These are phyloP conservation scores for Nitzschia putrida DNA, from an alignment of 108 stramenopile genomes.

Conservation along the genomic window DNA sequence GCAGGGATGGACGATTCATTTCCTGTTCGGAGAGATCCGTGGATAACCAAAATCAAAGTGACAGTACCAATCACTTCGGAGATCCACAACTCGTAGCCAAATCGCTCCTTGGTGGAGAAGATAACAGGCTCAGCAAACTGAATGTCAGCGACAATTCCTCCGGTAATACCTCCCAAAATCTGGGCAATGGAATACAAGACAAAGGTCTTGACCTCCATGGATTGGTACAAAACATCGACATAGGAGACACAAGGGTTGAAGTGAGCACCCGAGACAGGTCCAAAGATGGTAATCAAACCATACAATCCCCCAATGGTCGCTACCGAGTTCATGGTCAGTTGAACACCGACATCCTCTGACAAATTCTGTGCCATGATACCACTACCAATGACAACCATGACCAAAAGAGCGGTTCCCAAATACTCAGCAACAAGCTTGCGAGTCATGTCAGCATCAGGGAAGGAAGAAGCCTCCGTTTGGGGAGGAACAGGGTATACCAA, in stretches of 20 bases:
- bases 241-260: slow-evolving; percentile 39
- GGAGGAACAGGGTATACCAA: slow-evolving; percentile 3
- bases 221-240: slow-evolving; percentile 29
- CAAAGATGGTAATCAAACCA: slow-evolving; percentile 37
- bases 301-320: slow-evolving; percentile 38
- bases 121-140: slow-evolving; percentile 3
- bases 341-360: slow-evolving; percentile 31
- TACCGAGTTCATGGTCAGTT: slow-evolving; percentile 33
- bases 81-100: slow-evolving; percentile 22
- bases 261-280: slow-evolving; percentile 41
- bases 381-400: slow-evolving; percentile 33
- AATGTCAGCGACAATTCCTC: slow-evolving; percentile 16
- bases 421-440: slow-evolving; percentile 30
- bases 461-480: slow-evolving; percentile 9
- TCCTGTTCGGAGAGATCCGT: slow-evolving; percentile 37
- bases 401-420: slow-evolving; percentile 33
- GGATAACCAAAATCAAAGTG: slow-evolving; percentile 32
- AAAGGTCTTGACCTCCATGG: slow-evolving; percentile 10
- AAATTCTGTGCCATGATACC: slow-evolving; percentile 32
- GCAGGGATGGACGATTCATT: slow-evolving; percentile 24
- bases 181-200: slow-evolving; percentile 17
- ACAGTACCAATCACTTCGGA: slow-evolving; percentile 35
- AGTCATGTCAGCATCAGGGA: slow-evolving; percentile 11
- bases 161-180: slow-evolving; percentile 33
- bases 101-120: slow-evolving; percentile 32